phyloP scores from a whole-genome alignment of 352 stramenopile species.

The Phytophthora constricta region DNA sequence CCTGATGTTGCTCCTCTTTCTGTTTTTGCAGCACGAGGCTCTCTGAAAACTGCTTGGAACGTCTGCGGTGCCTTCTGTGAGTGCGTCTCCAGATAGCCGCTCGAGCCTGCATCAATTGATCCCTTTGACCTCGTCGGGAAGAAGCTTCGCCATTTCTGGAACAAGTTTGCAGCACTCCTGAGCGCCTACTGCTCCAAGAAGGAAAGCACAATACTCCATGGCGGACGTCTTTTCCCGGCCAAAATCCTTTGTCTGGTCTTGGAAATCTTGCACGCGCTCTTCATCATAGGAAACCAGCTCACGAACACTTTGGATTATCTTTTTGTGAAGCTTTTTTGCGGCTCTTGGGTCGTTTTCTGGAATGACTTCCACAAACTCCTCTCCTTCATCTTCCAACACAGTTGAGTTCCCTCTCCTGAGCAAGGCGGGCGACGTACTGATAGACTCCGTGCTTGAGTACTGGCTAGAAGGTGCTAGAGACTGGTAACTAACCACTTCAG shows the following conservation, averaged over 20 bases:
- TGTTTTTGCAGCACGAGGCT: conserved; percentile 73
- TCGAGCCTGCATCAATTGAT: conserved; percentile 66
- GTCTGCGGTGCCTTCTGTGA: conserved; percentile 65
- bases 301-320: conserved; percentile 67
- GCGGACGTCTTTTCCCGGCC: conserved; percentile 67
- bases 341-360: conserved; percentile 60
- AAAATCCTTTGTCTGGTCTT: conserved; percentile 83
- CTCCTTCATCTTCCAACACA: conserved; percentile 51
- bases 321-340: conserved; percentile 80
- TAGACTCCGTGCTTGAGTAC: conserved; percentile 27
- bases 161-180: conserved; percentile 80
- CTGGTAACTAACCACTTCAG: conserved; percentile 23
- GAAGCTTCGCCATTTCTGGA: conserved; percentile 71
- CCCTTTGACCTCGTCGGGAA: conserved; percentile 72
- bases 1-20: conserved; percentile 49
- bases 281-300: conserved; percentile 70
- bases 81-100: conserved; percentile 66
- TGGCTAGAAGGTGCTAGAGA: conserved; percentile 17
- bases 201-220: conserved; percentile 81
- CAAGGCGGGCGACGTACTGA: conserved; percentile 14
- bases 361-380: conserved; percentile 60
- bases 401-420: conserved; percentile 35
- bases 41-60: conserved; percentile 84
- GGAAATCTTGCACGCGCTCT: conserved; percentile 80
- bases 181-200: conserved; percentile 68